A percentile compares a stretch with the other conserved stretches of the same genome.
phyloP scores from a whole-genome alignment of 345 rosid species.

The Arabidopsis arenosa region DNA sequence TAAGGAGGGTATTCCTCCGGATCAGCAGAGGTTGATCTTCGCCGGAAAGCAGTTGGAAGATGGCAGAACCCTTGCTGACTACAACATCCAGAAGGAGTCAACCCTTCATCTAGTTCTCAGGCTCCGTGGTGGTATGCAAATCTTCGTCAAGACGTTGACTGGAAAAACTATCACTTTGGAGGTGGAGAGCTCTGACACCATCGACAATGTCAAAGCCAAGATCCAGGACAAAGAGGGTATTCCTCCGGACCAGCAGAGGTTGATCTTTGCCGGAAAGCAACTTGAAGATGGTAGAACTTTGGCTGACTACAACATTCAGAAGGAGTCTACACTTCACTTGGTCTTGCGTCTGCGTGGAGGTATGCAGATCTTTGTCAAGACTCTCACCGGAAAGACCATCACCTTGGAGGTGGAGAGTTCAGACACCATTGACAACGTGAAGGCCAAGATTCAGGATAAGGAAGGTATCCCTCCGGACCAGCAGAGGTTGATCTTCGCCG shows the following conservation, averaged over 20 bases:
- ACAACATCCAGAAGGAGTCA: constrained; percentile 50
- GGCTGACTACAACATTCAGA: constrained; percentile 57
- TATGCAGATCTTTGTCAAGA: constrained; percentile 55
- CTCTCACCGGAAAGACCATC: constrained; percentile 52
- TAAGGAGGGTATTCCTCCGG: constrained; percentile 50
- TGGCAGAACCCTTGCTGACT: constrained; percentile 43
- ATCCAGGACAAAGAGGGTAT: constrained; percentile 57
- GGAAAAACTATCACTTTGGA: constrained; percentile 53
- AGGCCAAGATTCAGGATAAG: constrained; percentile 57
- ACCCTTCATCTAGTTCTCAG: constrained; percentile 44
- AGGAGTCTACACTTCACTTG: constrained; percentile 49
- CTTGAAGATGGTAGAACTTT: constrained; percentile 53
- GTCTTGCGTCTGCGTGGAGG: constrained; percentile 50
- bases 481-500: constrained; percentile 55
- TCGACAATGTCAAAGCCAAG: constrained; percentile 54
- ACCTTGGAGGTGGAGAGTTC: constrained; percentile 54
- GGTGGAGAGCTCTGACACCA: constrained; percentile 54
- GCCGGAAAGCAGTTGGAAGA: constrained; percentile 48
- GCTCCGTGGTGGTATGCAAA: constrained; percentile 55
- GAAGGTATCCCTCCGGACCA: constrained; percentile 59
- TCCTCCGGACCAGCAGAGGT: constrained; percentile 55
- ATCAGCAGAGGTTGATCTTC: constrained; percentile 47
- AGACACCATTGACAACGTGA: constrained; percentile 55
- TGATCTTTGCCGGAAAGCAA: constrained; percentile 57
- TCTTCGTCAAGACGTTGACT: constrained; percentile 52